Percentiles rank a stretch among this genome's conserved stretches.
Conservation (phyloP, 331 rosid species). For the Telfairia occidentalis region DNA sequence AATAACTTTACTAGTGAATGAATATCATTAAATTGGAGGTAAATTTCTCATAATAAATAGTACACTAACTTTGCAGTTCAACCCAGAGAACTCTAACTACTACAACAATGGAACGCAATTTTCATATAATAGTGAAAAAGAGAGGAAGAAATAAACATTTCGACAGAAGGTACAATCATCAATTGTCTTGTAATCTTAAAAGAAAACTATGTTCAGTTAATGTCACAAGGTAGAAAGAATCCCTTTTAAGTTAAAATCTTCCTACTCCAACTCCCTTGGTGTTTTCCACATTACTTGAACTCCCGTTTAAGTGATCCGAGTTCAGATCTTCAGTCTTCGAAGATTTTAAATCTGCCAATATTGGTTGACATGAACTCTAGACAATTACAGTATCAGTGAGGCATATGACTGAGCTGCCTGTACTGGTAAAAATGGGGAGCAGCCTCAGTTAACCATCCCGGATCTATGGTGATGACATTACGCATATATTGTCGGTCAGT, state of each 20-base stretch:
- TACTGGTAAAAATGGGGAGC: slow-evolving; percentile 87
- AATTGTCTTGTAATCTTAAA: neutral
- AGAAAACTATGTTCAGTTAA: neutral
- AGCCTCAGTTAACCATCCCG: slow-evolving; percentile 63
- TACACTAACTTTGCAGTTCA: neutral
- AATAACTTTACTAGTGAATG: too few relatives aligned
- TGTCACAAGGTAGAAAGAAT: neutral
- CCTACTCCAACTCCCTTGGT: neutral
- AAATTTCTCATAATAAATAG: neutral
- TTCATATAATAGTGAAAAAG: neutral
- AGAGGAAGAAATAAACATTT: neutral
- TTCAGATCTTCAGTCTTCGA: neutral
- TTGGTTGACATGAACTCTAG: neutral
- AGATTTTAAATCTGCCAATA: neutral
- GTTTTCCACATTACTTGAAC: neutral
- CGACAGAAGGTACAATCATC: neutral
- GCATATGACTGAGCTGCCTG: slow-evolving; percentile 36
- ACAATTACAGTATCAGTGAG: slow-evolving; percentile 16
- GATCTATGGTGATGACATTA: slow-evolving; percentile 73
- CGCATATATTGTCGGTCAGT: slow-evolving; percentile 90
- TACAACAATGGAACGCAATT: neutral
- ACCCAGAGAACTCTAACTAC: neutral
- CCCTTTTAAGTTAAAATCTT: neutral
- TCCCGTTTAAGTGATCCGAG: neutral
- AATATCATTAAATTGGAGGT: neutral